Conservation (phyloP, 805 yeast genomes). For the Cyberlindnera veronae region DNA sequence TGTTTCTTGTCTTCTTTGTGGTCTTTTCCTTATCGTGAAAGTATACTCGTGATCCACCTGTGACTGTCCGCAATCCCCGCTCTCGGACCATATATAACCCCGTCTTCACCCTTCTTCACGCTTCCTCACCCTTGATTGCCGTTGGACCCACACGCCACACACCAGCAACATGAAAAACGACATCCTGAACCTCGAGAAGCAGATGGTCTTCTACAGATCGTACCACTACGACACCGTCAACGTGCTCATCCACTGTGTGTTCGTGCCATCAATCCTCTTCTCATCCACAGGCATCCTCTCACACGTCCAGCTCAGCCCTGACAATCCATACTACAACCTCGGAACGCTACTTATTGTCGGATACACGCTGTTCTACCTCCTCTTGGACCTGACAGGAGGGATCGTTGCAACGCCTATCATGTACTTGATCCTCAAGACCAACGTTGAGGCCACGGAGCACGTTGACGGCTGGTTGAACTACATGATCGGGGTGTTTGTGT, state of each 20-base stretch:
- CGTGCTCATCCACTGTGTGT: constrained; percentile 70
- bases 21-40: too few relatives aligned
- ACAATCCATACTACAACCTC: constrained; percentile 32
- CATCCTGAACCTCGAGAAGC: constrained; percentile 25
- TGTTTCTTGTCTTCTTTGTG: too few relatives aligned
- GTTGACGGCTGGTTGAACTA: constrained; percentile 19
- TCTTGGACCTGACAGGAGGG: constrained; percentile 53
- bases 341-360: constrained; percentile 44
- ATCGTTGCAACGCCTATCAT: constrained; percentile 40
- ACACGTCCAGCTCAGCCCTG: constrained; percentile 24
- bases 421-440: constrained; percentile 23
- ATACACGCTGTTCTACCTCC: constrained; percentile 56
- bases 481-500: constrained; percentile 38
- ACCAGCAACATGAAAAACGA: too few relatives aligned
- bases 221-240: constrained; percentile 55
- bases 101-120: too few relatives aligned
- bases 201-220: constrained; percentile 58
- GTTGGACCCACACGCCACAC: too few relatives aligned
- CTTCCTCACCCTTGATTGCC: too few relatives aligned
- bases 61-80: too few relatives aligned
- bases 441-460: constrained; percentile 24
- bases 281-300: constrained; percentile 45
- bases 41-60: too few relatives aligned
- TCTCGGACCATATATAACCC: too few relatives aligned
- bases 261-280: constrained; percentile 74